Evolutionary conservation across 2,329 filamentous ascomycete genomes (phyloP), one percentile per base, ranked within the genome.

Genomic region (Thielaviopsis populi): DNA sequence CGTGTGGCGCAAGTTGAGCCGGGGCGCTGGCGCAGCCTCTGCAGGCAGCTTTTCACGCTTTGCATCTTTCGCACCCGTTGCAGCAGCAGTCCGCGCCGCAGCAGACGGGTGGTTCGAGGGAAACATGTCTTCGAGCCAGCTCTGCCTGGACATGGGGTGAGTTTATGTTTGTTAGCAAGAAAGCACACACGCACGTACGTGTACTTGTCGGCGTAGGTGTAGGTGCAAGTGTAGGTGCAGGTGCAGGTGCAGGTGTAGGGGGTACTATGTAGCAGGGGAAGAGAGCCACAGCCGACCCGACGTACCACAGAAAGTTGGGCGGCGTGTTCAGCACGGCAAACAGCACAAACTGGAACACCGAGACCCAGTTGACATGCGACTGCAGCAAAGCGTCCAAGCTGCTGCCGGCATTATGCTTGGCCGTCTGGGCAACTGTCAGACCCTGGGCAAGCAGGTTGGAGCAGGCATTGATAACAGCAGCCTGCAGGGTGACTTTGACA

Each of bases 261-360:
- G n/a, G n/a, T n/a, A n/a, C n/a, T n/a, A n/a, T n/a, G n/a, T n/a
- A n/a, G 30, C 5, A 37, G 33, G 8, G 33, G 30, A 33, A 3
- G 7, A 33, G 30, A 13, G 37, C 30, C 6, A 42, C 30, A 22
- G 24, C 8, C 10, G 41, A 10, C 11, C 10, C 33, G 33, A 48
- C 43, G 27, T 73, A 84, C 91, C 90, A 96, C 69, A 89, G 72
- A 71, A 90, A 89, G 74, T 96, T 96, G 54, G 88, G 88, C 2
- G 91, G 90, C 48, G 85, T 87, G 73, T 80, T 86, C 66, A 95
- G 71, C 41, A 88, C 71, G 68, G 85, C 82, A 76, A 86, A 95
- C 62, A 89, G 70, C 61, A 88, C 75, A 74, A 95, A 96, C 71
- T 91, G 88, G 68, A 91, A 75, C 53, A 95, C 78, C 3, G 87